Evolutionary conservation across 2,329 filamentous ascomycete species (phyloP).

Genomic region (Xylaria sp.): DNA sequence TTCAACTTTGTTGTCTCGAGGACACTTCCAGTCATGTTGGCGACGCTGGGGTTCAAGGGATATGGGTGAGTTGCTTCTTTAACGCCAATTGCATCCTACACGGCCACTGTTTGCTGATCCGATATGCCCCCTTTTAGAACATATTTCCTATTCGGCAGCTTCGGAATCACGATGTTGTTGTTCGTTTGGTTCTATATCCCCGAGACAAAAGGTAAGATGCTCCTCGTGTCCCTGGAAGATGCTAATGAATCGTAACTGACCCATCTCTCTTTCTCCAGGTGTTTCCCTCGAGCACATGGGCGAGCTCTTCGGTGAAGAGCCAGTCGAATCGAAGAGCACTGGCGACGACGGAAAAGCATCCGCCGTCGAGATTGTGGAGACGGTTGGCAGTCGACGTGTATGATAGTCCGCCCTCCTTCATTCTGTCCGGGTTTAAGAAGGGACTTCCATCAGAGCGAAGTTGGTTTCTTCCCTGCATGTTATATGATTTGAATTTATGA

Average conservation of each 20-base stretch:
- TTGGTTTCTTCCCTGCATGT: too few relatives aligned
- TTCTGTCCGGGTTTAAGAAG: too few relatives aligned
- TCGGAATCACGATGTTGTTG: constrained; percentile 57
- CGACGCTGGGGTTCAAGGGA: constrained; percentile 35
- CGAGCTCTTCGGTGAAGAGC: constrained; percentile 45
- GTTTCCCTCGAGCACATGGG: constrained; percentile 55
- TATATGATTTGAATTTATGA: too few relatives aligned
- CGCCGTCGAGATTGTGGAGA: constrained; percentile 21
- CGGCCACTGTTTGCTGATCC: not conserved
- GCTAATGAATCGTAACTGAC: constrained; percentile 23
- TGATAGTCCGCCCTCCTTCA: not conserved
- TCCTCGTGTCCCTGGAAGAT: not conserved
- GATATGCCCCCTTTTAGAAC: constrained; percentile 30
- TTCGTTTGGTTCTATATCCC: constrained; percentile 56
- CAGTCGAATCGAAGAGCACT: constrained; percentile 15
- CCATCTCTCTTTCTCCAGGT: constrained; percentile 39
- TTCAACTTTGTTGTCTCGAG: constrained; percentile 62
- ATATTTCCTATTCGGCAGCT: constrained; percentile 59
- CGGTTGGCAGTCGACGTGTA: constrained; percentile 12
- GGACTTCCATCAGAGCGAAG: too few relatives aligned
- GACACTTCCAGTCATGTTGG: constrained; percentile 60
- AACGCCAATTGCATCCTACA: not conserved
- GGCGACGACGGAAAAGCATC: constrained; percentile 18
- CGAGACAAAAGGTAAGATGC: constrained; percentile 32
- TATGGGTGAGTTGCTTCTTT: constrained; percentile 34